Evolutionary conservation across 768 basidiomycete species (phyloP).

Genomic region (Daedaleopsis nitida): DNA sequence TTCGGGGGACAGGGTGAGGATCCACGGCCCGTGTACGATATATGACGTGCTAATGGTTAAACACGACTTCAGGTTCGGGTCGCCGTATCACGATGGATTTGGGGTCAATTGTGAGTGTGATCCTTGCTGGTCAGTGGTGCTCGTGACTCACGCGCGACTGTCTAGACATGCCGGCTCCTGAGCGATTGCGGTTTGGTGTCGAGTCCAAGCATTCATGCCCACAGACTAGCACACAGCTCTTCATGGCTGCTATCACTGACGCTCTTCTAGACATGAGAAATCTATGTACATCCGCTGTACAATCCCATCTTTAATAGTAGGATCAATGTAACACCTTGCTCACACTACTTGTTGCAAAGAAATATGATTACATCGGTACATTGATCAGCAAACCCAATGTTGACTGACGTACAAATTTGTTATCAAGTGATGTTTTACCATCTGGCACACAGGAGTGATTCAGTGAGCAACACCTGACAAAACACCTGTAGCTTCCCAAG

Average conservation of each 20-base stretch:
- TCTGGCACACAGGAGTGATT: too few species aligned
- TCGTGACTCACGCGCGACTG: constrained; percentile 22
- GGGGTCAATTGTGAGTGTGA: constrained; percentile 83
- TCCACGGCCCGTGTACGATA: background rate
- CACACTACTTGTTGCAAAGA: background rate
- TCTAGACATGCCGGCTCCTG: constrained; percentile 77
- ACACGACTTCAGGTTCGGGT: constrained; percentile 62
- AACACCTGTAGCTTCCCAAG: too few species aligned
- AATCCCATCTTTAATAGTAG: constrained; percentile 17
- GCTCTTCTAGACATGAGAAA: constrained; percentile 71
- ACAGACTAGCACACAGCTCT: constrained; percentile 67
- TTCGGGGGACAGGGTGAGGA: constrained; percentile 82
- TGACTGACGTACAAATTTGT: too few species aligned
- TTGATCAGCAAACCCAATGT: background rate
- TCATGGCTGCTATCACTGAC: constrained; percentile 61
- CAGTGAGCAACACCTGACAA: too few species aligned
- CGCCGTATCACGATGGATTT: constrained; percentile 83
- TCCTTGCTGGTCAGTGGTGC: background rate
- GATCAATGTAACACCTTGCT: background rate
- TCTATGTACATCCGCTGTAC: constrained; percentile 18
- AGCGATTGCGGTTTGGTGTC: constrained; percentile 87
- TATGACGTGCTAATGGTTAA: constrained; percentile 2
- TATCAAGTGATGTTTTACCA: too few species aligned
- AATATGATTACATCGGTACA: background rate
- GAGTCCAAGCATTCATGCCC: constrained; percentile 81